phyloP scores from a whole-genome alignment of 2,329 filamentous ascomycete genomes.

The Endocalyx cinctus region DNA sequence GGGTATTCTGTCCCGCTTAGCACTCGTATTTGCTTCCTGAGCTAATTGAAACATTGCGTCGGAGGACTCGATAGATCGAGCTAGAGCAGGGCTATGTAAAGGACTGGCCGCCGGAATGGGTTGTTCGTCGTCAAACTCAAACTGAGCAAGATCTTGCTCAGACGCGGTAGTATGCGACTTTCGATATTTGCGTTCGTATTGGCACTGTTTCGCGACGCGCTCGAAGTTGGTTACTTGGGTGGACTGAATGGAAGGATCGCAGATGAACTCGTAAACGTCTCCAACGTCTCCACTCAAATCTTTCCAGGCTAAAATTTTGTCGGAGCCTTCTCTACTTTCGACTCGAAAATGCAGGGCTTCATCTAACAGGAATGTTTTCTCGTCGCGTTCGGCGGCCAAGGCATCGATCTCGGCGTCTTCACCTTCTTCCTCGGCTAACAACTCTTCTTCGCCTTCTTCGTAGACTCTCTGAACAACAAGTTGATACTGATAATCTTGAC shows the following conservation, averaged over 20 bases:
- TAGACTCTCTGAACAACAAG: constrained; percentile 94
- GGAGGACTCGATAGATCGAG: constrained; percentile 51
- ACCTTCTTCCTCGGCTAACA: constrained; percentile 82
- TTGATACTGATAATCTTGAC: constrained; percentile 95
- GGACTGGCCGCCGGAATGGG: constrained; percentile 63
- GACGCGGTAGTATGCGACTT: constrained; percentile 75
- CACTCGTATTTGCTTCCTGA: constrained; percentile 40
- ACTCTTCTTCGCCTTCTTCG: constrained; percentile 93
- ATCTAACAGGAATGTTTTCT: constrained; percentile 96
- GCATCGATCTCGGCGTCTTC: constrained; percentile 74
- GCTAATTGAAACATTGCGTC: constrained; percentile 52
- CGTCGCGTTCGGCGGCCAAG: constrained; percentile 80
- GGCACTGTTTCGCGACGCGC: constrained; percentile 80
- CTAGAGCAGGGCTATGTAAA: constrained; percentile 52
- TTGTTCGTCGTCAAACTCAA: constrained; percentile 67
- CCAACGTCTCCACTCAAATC: constrained; percentile 90
- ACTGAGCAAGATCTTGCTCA: constrained; percentile 74
- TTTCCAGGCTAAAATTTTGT: constrained; percentile 88
- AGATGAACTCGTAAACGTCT: constrained; percentile 97
- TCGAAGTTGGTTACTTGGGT: constrained; percentile 77
- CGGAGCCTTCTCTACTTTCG: constrained; percentile 72
- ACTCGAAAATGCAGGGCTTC: constrained; percentile 83
- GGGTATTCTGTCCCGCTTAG: constrained; percentile 35
- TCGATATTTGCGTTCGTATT: constrained; percentile 95
- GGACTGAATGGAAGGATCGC: constrained; percentile 67